These are phyloP conservation scores for Thielaviopsis ethacetica DNA, from an alignment of 2,329 filamentous ascomycete species.

Conservation along the genomic window DNA sequence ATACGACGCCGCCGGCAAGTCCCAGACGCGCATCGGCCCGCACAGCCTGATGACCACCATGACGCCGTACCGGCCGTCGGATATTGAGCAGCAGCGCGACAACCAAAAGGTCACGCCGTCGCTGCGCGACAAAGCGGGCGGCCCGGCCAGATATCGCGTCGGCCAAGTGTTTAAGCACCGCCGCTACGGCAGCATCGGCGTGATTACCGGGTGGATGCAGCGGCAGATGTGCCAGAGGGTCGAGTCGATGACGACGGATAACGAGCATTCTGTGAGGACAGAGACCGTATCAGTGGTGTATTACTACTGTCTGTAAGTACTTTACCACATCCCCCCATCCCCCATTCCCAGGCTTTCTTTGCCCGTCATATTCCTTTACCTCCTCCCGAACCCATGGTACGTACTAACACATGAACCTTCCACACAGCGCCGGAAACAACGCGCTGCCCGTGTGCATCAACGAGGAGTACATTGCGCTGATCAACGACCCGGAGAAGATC, in stretches of 20 bases:
- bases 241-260: background rate
- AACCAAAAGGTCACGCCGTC: slow-evolving; percentile 24
- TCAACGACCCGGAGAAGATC: slow-evolving; percentile 31
- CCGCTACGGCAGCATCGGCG: slow-evolving; percentile 61
- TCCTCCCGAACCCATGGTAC: background rate
- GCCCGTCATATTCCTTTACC: too few species aligned
- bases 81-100: slow-evolving; percentile 20
- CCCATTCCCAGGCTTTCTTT: too few species aligned
- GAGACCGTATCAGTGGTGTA: slow-evolving; percentile 50
- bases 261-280: slow-evolving; percentile 20
- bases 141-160: slow-evolving; percentile 36
- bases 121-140: background rate
- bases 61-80: slow-evolving; percentile 15
- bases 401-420: background rate
- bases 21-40: background rate
- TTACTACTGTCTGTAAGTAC: slow-evolving; percentile 72
- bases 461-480: slow-evolving; percentile 62
- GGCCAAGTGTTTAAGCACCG: slow-evolving; percentile 76
- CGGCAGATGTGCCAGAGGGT: background rate
- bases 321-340: background rate
- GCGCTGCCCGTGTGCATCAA: slow-evolving; percentile 18
- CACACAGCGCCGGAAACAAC: slow-evolving; percentile 4
- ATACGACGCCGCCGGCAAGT: background rate
- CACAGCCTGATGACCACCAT: slow-evolving; percentile 14
- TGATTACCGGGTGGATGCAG: slow-evolving; percentile 79